Base-by-base conservation (phyloP, 139 green algal genomes). In the Deuterostichococcus epilithicus region DNA sequence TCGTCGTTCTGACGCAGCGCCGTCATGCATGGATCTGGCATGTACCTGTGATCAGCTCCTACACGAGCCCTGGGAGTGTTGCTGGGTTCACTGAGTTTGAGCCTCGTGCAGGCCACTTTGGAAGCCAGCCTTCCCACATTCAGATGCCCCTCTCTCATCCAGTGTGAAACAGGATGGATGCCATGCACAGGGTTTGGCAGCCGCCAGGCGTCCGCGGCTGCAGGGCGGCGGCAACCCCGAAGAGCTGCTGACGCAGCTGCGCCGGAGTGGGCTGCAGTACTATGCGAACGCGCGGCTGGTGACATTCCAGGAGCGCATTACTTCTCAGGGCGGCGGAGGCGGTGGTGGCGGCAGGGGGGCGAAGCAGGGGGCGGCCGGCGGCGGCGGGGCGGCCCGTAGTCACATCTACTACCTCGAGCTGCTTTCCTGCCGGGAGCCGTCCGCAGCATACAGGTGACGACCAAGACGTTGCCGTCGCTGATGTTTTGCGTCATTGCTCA, bases 231-330 rank as follows among this genome's bases (percentile, higher is more conserved):
- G 42, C 42, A 23, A 13, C 18, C 52, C 52, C 5, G 13, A 63
- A 20, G 28, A 45, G 32, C 38, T n/a, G 67, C 28, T 32, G 32
- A 58, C 45, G 20, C 23, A 39, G 58, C 67, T 81, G 78, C 58
- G 67, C 37, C 25, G 65, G 36, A 23, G 4, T 70, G 42, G 75
- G 52, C 34, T 81, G 71, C 38, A 52, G 52, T 76, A 34, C 73
- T 74, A 79, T 47, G 78, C 8, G 28, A 33, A 37, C 22, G 37
- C 34, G 3, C 5, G 30, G 44, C 78, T 75, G 38, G 44, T 70
- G 68, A 65, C 70, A 5, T 52, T 52, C 42, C 42, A 52, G 13
- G 13, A 5, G 52, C 52, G 28, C 18, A 20, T 63, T 3, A 63
- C 3, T 3, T 63, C 26, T 28, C 3, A 63, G 3, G 18, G 28